Percentiles rank a stretch among this genome's conserved stretches.
These are phyloP conservation scores for Backusella parvicylindrica DNA, from an alignment of 192 early-diverging fungal species.

Conservation along the genomic window DNA sequence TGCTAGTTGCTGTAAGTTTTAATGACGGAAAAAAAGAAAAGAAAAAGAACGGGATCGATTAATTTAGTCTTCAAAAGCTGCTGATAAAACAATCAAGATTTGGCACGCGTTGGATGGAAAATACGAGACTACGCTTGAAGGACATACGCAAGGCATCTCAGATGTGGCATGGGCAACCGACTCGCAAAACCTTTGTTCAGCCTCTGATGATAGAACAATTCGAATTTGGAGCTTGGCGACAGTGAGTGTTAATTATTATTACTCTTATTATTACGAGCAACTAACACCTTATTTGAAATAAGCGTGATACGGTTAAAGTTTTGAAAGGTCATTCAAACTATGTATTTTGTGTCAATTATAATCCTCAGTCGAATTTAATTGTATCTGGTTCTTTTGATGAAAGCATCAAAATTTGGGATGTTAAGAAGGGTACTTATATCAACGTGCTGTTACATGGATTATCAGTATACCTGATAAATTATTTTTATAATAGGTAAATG, in stretches of 20 bases:
- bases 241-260: constrained; percentile 44
- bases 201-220: constrained; percentile 93
- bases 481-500: constrained; percentile 72
- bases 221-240: constrained; percentile 86
- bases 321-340: constrained; percentile 93
- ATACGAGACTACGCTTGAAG: constrained; percentile 81
- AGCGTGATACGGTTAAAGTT: constrained; percentile 68
- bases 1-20: constrained; percentile 76
- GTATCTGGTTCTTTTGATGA: constrained; percentile 98
- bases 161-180: constrained; percentile 97
- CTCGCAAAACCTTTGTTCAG: constrained; percentile 83
- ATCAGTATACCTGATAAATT: too few species aligned
- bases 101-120: constrained; percentile 89
- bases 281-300: not conserved
- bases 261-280: constrained; percentile 1
- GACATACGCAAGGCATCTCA: constrained; percentile 90
- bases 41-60: not conserved
- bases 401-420: constrained; percentile 96
- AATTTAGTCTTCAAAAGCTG: constrained; percentile 51
- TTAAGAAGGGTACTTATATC: constrained; percentile 78
- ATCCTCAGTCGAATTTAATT: constrained; percentile 89
- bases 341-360: constrained; percentile 98
- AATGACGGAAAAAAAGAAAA: not conserved
- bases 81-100: constrained; percentile 92
- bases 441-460: too few species aligned